A percentile compares a stretch with the other conserved stretches of the same genome.
These are phyloP conservation scores for Bipolaris sorokiniana DNA, from an alignment of 2,329 filamentous ascomycete genomes.

Conservation along the genomic window DNA sequence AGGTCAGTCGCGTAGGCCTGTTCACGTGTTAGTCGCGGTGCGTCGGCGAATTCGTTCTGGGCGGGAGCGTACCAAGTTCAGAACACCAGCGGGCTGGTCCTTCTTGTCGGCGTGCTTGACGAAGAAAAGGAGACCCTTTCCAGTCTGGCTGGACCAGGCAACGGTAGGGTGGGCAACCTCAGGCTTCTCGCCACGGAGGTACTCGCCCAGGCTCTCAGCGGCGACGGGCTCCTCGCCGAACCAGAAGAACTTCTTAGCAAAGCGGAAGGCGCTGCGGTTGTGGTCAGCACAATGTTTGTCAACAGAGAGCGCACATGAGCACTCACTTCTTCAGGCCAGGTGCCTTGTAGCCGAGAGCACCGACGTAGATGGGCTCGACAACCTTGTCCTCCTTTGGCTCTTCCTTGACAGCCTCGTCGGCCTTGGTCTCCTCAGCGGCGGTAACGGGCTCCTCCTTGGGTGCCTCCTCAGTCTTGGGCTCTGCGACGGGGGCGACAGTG, in stretches of 20 bases:
- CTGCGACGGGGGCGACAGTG: slow-evolving; percentile 51
- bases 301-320: background rate
- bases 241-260: slow-evolving; percentile 89
- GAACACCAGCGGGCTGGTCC: slow-evolving; percentile 76
- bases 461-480: slow-evolving; percentile 51
- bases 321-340: slow-evolving; percentile 88
- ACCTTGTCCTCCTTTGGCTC: slow-evolving; percentile 55
- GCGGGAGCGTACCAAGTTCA: slow-evolving; percentile 74
- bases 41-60: background rate
- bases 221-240: slow-evolving; percentile 71
- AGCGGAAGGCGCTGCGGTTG: slow-evolving; percentile 76
- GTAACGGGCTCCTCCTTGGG: slow-evolving; percentile 44
- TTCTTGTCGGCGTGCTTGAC: slow-evolving; percentile 85
- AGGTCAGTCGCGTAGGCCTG: slow-evolving; percentile 73
- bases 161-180: slow-evolving; percentile 77
- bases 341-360: slow-evolving; percentile 86
- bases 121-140: slow-evolving; percentile 93
- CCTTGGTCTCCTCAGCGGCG: slow-evolving; percentile 38
- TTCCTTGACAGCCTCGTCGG: slow-evolving; percentile 42
- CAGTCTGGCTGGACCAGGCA: slow-evolving; percentile 91
- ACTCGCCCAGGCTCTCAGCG: slow-evolving; percentile 73
- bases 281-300: slow-evolving; percentile 15
- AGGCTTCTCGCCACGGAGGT: slow-evolving; percentile 88
- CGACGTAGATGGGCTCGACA: slow-evolving; percentile 77
- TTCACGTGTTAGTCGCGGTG: slow-evolving; percentile 42